phyloP scores from a whole-genome alignment of 2,329 filamentous ascomycete species.

The Catunica adiposa region DNA sequence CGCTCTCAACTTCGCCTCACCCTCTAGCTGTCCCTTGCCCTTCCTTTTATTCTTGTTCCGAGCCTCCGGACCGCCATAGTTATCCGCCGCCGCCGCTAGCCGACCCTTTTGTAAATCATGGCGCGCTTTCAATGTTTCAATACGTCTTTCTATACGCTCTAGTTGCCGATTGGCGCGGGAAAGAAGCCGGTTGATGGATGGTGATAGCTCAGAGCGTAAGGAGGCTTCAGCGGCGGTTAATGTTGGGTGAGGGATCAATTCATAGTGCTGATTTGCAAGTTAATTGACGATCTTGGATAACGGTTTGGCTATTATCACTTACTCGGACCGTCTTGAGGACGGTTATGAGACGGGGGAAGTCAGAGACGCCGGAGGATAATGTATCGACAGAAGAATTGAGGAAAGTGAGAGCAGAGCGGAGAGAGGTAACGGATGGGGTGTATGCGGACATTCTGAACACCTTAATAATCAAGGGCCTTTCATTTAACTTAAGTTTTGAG shows the following conservation, averaged over 20 bases:
- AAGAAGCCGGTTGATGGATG: conserved; percentile 64
- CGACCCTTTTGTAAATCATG: conserved; percentile 68
- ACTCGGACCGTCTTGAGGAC: conserved; percentile 43
- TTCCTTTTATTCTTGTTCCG: conserved; percentile 1
- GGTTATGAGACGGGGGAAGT: conserved; percentile 38
- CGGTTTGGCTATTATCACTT: conserved; percentile 20
- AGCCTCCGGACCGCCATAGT: conserved; percentile 12
- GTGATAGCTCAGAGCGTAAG: conserved; percentile 76
- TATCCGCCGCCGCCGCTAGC: conserved; percentile 19
- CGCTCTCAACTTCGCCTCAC: conserved; percentile 33
- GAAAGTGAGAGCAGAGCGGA: conserved; percentile 42
- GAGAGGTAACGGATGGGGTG: conserved; percentile 41
- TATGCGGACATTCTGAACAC: conserved; percentile 21
- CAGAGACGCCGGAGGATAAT: conserved; percentile 37
- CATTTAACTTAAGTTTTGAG: no score
- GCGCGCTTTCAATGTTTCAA: conserved; percentile 69
- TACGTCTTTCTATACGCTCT: conserved; percentile 65
- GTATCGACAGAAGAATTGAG: conserved; percentile 44
- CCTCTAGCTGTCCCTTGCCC: conserved; percentile 29
- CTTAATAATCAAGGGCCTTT: no score
- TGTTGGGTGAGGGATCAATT: conserved; percentile 73
- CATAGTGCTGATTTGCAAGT: conserved; percentile 54
- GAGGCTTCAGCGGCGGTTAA: conserved; percentile 68
- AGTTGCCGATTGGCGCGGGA: conserved; percentile 69
- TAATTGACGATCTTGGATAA: background rate